phyloP scores from a whole-genome alignment of 2,329 filamentous ascomycete genomes.

The Talaromyces marneffei region DNA sequence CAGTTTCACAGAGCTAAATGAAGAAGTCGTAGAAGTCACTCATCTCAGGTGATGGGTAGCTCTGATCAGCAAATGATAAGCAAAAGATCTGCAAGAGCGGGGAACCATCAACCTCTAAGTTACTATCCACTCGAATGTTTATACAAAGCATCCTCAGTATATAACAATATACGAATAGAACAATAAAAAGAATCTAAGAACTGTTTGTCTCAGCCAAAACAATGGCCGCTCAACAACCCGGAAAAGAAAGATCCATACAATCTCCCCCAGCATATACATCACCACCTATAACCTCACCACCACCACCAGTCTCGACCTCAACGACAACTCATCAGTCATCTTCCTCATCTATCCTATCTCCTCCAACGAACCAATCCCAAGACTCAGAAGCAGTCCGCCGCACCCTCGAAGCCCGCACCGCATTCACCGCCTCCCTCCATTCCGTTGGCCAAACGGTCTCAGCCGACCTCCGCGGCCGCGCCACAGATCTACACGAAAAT shows the following conservation, averaged over 20 bases:
- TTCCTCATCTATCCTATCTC: slow-evolving; percentile 18
- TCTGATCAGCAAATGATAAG: neutral
- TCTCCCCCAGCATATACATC: neutral
- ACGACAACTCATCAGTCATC: slow-evolving; percentile 2
- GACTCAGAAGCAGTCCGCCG: slow-evolving; percentile 18
- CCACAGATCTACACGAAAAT: slow-evolving; percentile 53
- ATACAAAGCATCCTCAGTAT: neutral
- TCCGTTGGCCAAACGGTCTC: slow-evolving; percentile 46
- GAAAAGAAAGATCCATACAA: neutral
- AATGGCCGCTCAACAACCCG: neutral
- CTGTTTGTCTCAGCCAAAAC: neutral
- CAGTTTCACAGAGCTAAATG: neutral
- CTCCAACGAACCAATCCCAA: slow-evolving; percentile 11
- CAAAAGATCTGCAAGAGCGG: neutral
- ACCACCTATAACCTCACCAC: slow-evolving; percentile 7
- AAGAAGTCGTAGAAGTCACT: neutral
- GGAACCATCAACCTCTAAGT: neutral
- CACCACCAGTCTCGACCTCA: neutral
- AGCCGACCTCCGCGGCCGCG: slow-evolving; percentile 49
- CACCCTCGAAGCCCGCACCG: slow-evolving; percentile 38
- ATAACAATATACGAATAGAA: too few relatives aligned
- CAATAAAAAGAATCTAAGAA: too few relatives aligned
- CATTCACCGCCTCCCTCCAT: slow-evolving; percentile 41
- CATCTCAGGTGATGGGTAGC: too few relatives aligned
- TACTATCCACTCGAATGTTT: neutral